Base-by-base conservation (phyloP, 139 green algal species). In the Chlorella vulgaris region DNA sequence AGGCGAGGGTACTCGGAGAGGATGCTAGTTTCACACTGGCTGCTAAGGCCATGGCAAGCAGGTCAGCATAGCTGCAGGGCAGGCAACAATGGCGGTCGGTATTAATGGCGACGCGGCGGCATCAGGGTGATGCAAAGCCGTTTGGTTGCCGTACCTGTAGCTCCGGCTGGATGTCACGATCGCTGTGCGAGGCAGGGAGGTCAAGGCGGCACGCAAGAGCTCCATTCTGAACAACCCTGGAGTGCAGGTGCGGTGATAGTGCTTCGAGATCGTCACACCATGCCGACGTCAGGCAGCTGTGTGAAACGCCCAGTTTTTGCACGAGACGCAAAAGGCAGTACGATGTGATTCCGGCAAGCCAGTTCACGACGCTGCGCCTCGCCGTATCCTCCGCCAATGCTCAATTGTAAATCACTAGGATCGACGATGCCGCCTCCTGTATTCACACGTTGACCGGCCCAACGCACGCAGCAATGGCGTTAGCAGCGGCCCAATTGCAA, bases 201-300 rank as follows among this genome's bases (percentile, higher is more conserved):
- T 18, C 18, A 80, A 35, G 5, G 66, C 51, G 24, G 67, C 18
- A 5, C 79, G 60, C 47, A 84, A 26, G 26, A 84, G 63, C 42
- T 84, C 79, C 79, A 84, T 84, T 65, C 47, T 15, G 47, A 28
- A 65, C 28, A 65, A 65, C 55, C 55, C 55, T 65, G 55, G 15
- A 58, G 47, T n/a, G n/a, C n/a, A n/a, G n/a, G n/a, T n/a, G 47
- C 47, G 47, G 47, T 55, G 47, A 55, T 15, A 15, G 13, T 24
- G 47, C 13, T 55, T 15, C 15, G 10, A 15, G 47, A 10, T 15
- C 47, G 15, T 10, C 47, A 55, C 10, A 55, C 47, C 47, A 15
- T 55, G 13, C 47, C 47, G 15, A 10, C 15, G 47, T 24, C n/a
- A n/a, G n/a, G n/a, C n/a, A n/a, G n/a, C n/a, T n/a, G n/a, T n/a